Evolutionary conservation across 306 rosid genomes (phyloP), one percentile per base, ranked within the genome.

Genomic region (Albizia julibrissin): DNA sequence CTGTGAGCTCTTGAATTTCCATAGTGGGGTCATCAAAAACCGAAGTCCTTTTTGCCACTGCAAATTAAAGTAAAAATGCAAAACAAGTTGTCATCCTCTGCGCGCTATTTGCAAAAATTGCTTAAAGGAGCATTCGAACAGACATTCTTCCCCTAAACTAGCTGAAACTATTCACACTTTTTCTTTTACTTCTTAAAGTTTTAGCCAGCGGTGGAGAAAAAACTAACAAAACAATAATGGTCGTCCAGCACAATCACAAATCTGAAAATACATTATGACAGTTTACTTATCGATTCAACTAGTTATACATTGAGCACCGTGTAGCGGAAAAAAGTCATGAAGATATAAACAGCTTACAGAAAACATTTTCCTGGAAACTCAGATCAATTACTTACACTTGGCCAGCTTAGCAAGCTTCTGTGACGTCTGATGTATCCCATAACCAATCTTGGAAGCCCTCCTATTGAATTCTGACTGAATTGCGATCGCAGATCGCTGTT

Each of bases 11-110:
- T 86, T 96, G 98, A 80, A 96, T 93, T 81, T 96, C 98, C 94
- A 87, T 87, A 1, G 94, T 91, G 6, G 94, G 98, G 71, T 96
- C 99, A 72, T 92, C 98, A 49, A 96, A 96, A 82, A 92, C 94
- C 69, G 98, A 90, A 56, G 92, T 91, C 89, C 99, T 91, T 86
- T 93, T 96, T 16, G 99, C 97, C 98, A 96, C 99, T 96, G 83
- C 52, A 66, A 69, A 84, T 66, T 33, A 69, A 58, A 69, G 72
- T 14, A 47, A 24, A 79, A 24, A 79, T 22, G 73, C 52, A 68
- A 79, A 82, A 15, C 7, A 66, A 70, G 3, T 40, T 2, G 39
- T 54, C 69, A 24, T 61, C 56, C 10, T 12, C 42, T 24, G 27
- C 40, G 15, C 18, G 40, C 70, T 18, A 54, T 21, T 52, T 15